A percentile compares a stretch with the other conserved stretches of the same genome.
Conservation (phyloP, 768 basidiomycete species). For the Psilocybe tampanensis region DNA sequence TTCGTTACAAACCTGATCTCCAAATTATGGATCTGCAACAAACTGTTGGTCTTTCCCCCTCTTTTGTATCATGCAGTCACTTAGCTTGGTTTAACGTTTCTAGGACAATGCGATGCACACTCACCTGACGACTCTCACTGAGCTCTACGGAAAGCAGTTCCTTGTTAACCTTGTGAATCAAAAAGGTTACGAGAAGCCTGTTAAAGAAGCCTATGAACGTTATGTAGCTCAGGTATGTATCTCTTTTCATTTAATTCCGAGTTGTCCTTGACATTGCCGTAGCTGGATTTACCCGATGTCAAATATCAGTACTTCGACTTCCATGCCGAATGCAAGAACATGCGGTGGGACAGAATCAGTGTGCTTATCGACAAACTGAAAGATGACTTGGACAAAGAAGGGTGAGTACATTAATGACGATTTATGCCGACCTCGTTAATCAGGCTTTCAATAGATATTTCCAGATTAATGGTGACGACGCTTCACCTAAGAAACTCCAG, state of each 20-base stretch:
- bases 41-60: conserved; percentile 66
- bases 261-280: neutral
- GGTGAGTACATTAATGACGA: conserved; percentile 59
- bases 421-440: neutral
- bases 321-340: conserved; percentile 90
- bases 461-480: conserved; percentile 54
- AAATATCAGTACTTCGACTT: conserved; percentile 97
- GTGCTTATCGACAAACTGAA: conserved; percentile 77
- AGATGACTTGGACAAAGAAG: conserved; percentile 67
- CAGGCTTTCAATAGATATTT: conserved; percentile 61
- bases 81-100: neutral
- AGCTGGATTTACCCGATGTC: conserved; percentile 69
- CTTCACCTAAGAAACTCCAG: conserved; percentile 61
- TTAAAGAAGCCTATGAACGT: conserved; percentile 95
- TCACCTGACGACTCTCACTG: conserved; percentile 76
- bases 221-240: conserved; percentile 60
- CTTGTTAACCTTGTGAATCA: conserved; percentile 94
- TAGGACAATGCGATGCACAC: conserved; percentile 59
- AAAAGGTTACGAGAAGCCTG: conserved; percentile 87
- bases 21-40: conserved; percentile 93
- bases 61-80: no score
- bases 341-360: conserved; percentile 94
- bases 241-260: neutral
- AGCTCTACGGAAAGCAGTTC: conserved; percentile 74
- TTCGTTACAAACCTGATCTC: conserved; percentile 95